Base-by-base conservation (phyloP, 495 filamentous ascomycete species). In the Tetracladium marchalianum region DNA sequence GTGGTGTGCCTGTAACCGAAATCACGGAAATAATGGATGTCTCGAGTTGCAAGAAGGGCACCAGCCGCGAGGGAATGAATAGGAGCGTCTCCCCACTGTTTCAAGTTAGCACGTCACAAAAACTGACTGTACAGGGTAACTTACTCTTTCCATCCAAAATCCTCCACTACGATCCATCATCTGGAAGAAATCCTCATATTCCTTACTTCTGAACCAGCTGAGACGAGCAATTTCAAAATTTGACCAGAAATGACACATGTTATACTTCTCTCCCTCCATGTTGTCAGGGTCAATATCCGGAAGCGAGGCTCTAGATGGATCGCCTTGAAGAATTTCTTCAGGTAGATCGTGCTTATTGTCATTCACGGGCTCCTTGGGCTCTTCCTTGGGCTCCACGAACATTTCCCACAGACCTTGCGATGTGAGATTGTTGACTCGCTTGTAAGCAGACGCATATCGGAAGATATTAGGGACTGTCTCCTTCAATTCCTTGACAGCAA, bases 171-270 rank as follows among this genome's bases (percentile, higher is more conserved):
- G 80, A 59, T 99, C 92, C 92, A 99, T 95, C 85, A 94, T 94
- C 56, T 96, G 75, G 70, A 99, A 99, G 69, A 99, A 97, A 39
- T 96, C 92, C 61, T 93, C 85, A 62, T 99, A 99, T 55, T 82
- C 81, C 65, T 94, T 87, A 69, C 88, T 95, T 54, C 92, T 78
- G 77, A 96, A 96, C 73, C 87, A 99, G 69, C 86, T 83, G 43
- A 99, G 73, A 44, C 82, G 79, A 15, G 92, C 92, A 66, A 99
- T 99, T 67, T 99, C 92, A 48, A 99, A 99, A 62, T 99, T 99
- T 71, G 87, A 95, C 92, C 92, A 99, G 73, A 97, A 99, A 72
- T 99, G 92, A 66, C 92, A 99, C 92, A 99, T 99, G 71, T 99
- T 99, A 70, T 99, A 99, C 52, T 76, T 84, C 59, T 99, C 92